Evolutionary conservation across 2,329 filamentous ascomycete species (phyloP).

Genomic region (Trichoderma asperellum): DNA sequence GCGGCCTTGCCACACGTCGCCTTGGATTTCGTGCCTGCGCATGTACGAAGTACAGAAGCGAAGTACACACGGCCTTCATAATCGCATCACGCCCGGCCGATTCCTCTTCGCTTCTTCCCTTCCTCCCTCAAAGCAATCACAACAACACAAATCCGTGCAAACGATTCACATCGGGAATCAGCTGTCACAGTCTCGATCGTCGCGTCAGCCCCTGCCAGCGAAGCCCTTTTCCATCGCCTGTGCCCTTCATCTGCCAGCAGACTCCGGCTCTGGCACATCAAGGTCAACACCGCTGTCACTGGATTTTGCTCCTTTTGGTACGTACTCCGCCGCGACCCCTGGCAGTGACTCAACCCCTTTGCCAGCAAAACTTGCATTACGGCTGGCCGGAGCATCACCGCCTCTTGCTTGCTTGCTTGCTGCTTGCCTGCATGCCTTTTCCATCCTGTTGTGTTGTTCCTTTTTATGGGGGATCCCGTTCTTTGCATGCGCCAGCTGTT

Average conservation of each 20-base stretch:
- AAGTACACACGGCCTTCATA: conserved; percentile 33
- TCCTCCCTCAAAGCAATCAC: conserved; percentile 51
- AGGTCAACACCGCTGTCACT: conserved; percentile 33
- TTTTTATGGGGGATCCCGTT: background rate
- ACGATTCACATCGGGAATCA: conserved; percentile 58
- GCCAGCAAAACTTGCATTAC: conserved; percentile 28
- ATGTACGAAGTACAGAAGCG: background rate
- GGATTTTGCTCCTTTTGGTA: conserved; percentile 42
- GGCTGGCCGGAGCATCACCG: conserved; percentile 24
- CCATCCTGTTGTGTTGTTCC: background rate
- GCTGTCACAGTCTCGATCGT: conserved; percentile 64
- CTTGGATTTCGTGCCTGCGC: conserved; percentile 23
- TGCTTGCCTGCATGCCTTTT: conserved; percentile 2
- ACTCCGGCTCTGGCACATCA: conserved; percentile 27
- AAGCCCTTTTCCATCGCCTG: conserved; percentile 35
- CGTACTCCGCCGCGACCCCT: conserved; percentile 35
- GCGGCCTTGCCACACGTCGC: conserved; percentile 25
- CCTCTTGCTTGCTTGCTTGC: conserved; percentile 22
- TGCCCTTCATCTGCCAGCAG: conserved; percentile 30
- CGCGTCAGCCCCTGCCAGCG: conserved; percentile 53
- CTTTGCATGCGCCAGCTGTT: background rate
- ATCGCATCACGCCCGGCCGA: conserved; percentile 35
- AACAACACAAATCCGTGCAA: conserved; percentile 54
- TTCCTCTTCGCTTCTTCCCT: conserved; percentile 42
- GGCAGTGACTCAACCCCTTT: conserved; percentile 32